Conservation (phyloP, 1,139 yeast genomes). For the Lodderomyces margitis region DNA sequence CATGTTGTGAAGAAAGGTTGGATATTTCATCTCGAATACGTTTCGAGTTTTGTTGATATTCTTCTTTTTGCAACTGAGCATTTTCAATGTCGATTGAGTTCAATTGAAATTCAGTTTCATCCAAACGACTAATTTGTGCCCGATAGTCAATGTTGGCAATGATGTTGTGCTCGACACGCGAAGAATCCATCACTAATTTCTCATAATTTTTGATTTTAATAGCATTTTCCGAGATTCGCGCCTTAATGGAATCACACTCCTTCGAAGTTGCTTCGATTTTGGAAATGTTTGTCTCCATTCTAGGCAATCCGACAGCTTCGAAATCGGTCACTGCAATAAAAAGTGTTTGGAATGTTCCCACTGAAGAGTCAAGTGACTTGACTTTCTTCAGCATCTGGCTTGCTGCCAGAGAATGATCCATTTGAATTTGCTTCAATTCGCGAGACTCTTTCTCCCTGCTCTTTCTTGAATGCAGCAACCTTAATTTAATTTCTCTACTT, state of each 20-base stretch:
- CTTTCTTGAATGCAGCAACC: slow-evolving; percentile 15
- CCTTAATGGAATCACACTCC: slow-evolving; percentile 10
- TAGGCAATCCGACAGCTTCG: slow-evolving; percentile 19
- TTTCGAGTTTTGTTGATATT: slow-evolving; percentile 60
- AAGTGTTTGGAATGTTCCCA: slow-evolving; percentile 11
- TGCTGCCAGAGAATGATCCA: slow-evolving; percentile 22
- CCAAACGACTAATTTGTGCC: slow-evolving; percentile 28
- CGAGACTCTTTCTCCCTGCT: slow-evolving; percentile 18
- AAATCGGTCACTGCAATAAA: slow-evolving; percentile 18
- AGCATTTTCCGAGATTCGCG: slow-evolving; percentile 25
- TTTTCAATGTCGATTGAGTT: slow-evolving; percentile 44
- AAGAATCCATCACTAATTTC: slow-evolving; percentile 33
- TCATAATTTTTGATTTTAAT: slow-evolving; percentile 24
- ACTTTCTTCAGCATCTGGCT: slow-evolving; percentile 11
- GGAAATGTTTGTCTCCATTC: slow-evolving; percentile 20
- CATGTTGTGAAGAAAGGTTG: slow-evolving; percentile 61
- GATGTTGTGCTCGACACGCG: slow-evolving; percentile 36
- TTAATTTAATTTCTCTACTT: slow-evolving; percentile 15
- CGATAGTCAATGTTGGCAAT: slow-evolving; percentile 42
- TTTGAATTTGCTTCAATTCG: slow-evolving; percentile 23
- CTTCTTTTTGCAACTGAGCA: slow-evolving; percentile 64
- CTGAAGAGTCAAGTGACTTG: slow-evolving; percentile 5
- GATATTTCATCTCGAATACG: slow-evolving; percentile 56
- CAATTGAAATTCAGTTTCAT: slow-evolving; percentile 27
- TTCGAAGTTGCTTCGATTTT: slow-evolving; percentile 14